A percentile compares a stretch with the other conserved stretches of the same genome.
Conservation (phyloP, 73 alveolate genomes). For the Durusdinium trenchii region DNA sequence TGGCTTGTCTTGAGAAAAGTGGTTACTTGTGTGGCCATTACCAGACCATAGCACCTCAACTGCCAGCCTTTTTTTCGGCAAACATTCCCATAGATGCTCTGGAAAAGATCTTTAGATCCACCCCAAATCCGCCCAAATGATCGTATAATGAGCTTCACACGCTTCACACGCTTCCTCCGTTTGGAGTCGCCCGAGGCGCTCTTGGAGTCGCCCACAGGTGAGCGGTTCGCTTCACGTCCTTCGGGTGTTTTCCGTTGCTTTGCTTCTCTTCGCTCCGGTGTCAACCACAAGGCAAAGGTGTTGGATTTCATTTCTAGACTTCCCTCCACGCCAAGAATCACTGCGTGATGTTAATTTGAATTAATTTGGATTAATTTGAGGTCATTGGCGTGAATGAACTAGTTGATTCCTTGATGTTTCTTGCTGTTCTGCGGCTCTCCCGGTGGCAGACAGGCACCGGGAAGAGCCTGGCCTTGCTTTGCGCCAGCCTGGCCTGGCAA, state of each 20-base stretch:
- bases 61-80: no score
- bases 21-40: no score
- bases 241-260: background rate
- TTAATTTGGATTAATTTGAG: background rate
- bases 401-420: background rate
- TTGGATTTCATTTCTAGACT: background rate
- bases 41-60: no score
- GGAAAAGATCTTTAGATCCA: background rate
- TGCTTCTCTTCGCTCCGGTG: background rate
- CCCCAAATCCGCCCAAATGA: background rate
- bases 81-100: no score
- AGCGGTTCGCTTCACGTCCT: background rate
- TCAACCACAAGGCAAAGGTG: background rate
- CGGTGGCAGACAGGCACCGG: constrained; percentile 51
- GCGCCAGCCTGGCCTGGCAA: constrained; percentile 51
- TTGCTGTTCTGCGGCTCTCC: background rate
- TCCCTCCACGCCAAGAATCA: background rate
- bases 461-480: constrained; percentile 52
- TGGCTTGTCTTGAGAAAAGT: no score
- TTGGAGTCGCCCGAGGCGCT: background rate
- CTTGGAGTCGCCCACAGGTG: constrained; percentile 41
- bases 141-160: background rate
- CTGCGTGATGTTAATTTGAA: background rate
- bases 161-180: background rate
- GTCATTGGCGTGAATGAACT: background rate